phyloP scores from a whole-genome alignment of 345 rosid species.

The Salix koriyanagi region DNA sequence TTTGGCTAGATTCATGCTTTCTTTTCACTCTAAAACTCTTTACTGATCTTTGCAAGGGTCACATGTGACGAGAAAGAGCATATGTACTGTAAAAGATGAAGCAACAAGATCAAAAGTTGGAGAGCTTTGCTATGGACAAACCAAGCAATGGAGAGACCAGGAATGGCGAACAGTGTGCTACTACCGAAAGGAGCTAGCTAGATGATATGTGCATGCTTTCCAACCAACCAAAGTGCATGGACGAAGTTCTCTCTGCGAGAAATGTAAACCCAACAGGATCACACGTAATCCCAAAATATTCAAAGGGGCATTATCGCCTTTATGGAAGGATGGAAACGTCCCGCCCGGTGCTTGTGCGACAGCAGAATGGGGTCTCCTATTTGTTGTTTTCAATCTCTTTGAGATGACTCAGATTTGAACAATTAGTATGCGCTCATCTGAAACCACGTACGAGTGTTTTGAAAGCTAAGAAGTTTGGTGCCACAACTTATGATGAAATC shows the following conservation, averaged over 20 bases:
- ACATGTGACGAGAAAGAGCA: background rate
- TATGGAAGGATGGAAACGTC: constrained; percentile 8
- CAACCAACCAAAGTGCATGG: constrained; percentile 32
- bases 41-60: background rate
- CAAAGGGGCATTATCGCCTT: constrained; percentile 18
- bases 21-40: background rate
- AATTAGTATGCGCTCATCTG: background rate
- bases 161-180: background rate
- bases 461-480: background rate
- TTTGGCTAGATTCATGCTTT: background rate
- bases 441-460: background rate
- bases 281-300: background rate
- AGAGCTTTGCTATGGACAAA: background rate
- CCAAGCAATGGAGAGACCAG: background rate
- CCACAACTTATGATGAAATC: background rate
- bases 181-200: no score
- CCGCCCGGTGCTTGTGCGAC: constrained; percentile 1
- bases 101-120: background rate
- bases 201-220: constrained; percentile 11
- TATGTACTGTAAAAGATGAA: background rate
- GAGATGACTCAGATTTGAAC: constrained; percentile 30
- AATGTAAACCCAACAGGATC: background rate
- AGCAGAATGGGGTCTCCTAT: background rate
- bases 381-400: constrained; percentile 8
- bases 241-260: constrained; percentile 3